These are phyloP conservation scores for Epichloe amarillans DNA, from an alignment of 2,329 filamentous ascomycete genomes.

Conservation along the genomic window DNA sequence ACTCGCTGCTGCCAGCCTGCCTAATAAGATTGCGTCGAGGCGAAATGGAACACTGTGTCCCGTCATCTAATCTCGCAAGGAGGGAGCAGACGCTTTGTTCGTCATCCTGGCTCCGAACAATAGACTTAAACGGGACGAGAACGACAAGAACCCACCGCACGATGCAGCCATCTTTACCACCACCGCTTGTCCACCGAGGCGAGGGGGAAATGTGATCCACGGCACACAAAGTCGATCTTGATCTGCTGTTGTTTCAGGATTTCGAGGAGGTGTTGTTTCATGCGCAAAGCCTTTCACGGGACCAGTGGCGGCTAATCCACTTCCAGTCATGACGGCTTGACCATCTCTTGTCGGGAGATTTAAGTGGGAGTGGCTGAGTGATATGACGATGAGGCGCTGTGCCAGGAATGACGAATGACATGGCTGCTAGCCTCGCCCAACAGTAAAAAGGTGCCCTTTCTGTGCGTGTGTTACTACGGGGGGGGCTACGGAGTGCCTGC, in stretches of 20 bases:
- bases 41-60: too few relatives aligned
- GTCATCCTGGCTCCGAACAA: too few relatives aligned
- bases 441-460: neutral
- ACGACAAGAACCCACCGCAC: too few relatives aligned
- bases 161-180: too few relatives aligned
- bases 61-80: too few relatives aligned
- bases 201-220: neutral
- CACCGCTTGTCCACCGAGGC: too few relatives aligned
- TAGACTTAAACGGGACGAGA: too few relatives aligned
- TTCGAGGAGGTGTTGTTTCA: neutral
- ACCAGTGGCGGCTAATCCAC: neutral
- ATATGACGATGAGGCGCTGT: neutral
- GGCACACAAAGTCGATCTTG: slow-evolving; percentile 9
- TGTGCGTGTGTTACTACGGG: too few relatives aligned
- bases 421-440: neutral
- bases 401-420: neutral
- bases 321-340: neutral
- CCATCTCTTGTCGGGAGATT: neutral
- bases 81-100: too few relatives aligned
- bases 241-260: slow-evolving; percentile 13
- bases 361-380: neutral
- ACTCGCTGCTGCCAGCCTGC: too few relatives aligned
- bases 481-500: too few relatives aligned
- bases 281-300: neutral
- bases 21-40: too few relatives aligned